phyloP scores from a whole-genome alignment of 2,329 filamentous ascomycete genomes.

The Diaporthe eres region DNA sequence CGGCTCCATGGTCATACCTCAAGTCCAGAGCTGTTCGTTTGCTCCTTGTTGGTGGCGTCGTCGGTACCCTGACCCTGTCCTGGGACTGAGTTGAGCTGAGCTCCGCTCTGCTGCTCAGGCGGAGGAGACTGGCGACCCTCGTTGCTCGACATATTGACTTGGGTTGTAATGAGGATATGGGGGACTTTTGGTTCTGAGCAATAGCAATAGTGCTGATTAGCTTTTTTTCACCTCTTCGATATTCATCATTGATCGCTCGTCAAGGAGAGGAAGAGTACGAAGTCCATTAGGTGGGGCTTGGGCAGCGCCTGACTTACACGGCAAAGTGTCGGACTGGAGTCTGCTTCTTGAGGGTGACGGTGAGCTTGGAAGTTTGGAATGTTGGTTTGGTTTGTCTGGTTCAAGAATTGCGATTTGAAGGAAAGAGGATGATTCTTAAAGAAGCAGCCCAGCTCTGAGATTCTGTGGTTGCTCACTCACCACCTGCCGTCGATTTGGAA shows the following conservation, averaged over 20 bases:
- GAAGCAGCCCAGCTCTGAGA: not conserved
- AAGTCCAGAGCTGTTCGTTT: slow-evolving; percentile 65
- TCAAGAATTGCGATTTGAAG: not conserved
- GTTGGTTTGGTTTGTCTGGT: not conserved
- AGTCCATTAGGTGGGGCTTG: not conserved
- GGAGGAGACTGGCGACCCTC: slow-evolving; percentile 84
- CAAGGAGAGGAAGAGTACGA: not conserved
- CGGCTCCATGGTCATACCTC: slow-evolving; percentile 55
- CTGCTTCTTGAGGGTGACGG: not conserved
- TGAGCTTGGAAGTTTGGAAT: not conserved
- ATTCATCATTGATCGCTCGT: not conserved
- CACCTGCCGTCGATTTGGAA: slow-evolving; percentile 17
- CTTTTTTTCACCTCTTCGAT: not conserved
- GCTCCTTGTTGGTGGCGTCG: slow-evolving; percentile 66
- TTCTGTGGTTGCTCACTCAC: slow-evolving; percentile 8
- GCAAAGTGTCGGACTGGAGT: not conserved
- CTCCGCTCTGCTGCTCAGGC: slow-evolving; percentile 76
- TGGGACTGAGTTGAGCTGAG: slow-evolving; percentile 73
- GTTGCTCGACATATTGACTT: slow-evolving; percentile 70
- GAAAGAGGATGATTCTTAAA: slow-evolving; percentile 10
- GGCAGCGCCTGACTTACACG: slow-evolving; percentile 14
- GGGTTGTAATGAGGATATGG: slow-evolving; percentile 7
- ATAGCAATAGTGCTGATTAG: not conserved
- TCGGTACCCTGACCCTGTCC: slow-evolving; percentile 71
- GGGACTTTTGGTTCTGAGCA: not conserved